phyloP scores from a whole-genome alignment of 2,329 filamentous ascomycete genomes.

The Penicillium griseofulvum region DNA sequence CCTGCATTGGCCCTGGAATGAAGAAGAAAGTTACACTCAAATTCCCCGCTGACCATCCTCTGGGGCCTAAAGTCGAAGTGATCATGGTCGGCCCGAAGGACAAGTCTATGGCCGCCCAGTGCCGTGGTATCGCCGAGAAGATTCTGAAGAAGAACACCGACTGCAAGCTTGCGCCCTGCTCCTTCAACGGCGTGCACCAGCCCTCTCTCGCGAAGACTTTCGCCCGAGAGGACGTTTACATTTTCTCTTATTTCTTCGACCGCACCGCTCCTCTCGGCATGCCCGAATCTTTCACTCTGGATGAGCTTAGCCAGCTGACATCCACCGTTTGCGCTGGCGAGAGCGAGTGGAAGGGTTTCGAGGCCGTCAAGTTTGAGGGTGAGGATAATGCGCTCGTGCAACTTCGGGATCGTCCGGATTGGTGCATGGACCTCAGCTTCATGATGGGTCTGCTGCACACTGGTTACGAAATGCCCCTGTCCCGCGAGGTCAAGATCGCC shows the following conservation, averaged over 20 bases:
- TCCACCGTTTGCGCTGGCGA: slow-evolving; percentile 80
- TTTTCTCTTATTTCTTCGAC: slow-evolving; percentile 98
- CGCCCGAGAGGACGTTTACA: slow-evolving; percentile 83
- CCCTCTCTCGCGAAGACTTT: slow-evolving; percentile 92
- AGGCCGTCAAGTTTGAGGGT: slow-evolving; percentile 66
- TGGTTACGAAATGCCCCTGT: slow-evolving; percentile 96
- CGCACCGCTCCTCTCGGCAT: slow-evolving; percentile 91
- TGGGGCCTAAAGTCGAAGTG: slow-evolving; percentile 65
- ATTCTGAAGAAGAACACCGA: slow-evolving; percentile 82
- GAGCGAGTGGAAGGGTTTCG: slow-evolving; percentile 75
- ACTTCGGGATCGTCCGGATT: slow-evolving; percentile 77
- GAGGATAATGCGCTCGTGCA: slow-evolving; percentile 77
- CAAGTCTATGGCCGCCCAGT: slow-evolving; percentile 71
- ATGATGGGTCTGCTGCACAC: slow-evolving; percentile 91
- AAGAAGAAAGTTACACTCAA: slow-evolving; percentile 69
- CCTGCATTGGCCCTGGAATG: slow-evolving; percentile 82
- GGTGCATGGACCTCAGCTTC: slow-evolving; percentile 93
- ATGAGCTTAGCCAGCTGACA: slow-evolving; percentile 83
- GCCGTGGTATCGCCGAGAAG: slow-evolving; percentile 84
- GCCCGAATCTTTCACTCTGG: slow-evolving; percentile 94
- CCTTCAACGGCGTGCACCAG: slow-evolving; percentile 96
- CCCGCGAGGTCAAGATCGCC: slow-evolving; percentile 92
- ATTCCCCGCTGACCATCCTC: slow-evolving; percentile 62
- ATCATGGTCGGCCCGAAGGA: slow-evolving; percentile 84
- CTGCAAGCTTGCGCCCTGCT: slow-evolving; percentile 86